Percentiles rank a stretch among this genome's conserved stretches.
phyloP scores from a whole-genome alignment of 352 stramenopile genomes.

The Phytophthora syringae region DNA sequence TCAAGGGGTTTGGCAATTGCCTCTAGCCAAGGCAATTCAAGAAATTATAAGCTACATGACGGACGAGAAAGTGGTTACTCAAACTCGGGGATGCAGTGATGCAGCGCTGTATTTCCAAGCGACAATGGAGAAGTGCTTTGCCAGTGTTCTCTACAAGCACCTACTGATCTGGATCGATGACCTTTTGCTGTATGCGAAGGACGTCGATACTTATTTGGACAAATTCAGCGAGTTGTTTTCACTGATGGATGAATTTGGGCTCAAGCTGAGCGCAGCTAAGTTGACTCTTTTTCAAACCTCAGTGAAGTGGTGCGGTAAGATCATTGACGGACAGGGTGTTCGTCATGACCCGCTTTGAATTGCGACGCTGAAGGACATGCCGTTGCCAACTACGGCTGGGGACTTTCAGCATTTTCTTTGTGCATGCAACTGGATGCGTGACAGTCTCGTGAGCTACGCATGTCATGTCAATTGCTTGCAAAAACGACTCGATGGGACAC shows the following conservation, averaged over 20 bases:
- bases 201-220: constrained; percentile 27
- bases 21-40: constrained; percentile 2
- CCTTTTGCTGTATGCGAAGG: background rate
- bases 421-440: constrained; percentile 12
- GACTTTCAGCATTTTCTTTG: constrained; percentile 15
- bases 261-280: constrained; percentile 34
- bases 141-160: background rate
- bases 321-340: constrained; percentile 9
- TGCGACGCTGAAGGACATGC: background rate
- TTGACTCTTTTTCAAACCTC: constrained; percentile 22
- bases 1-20: constrained; percentile 13
- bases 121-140: constrained; percentile 1
- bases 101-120: constrained; percentile 1
- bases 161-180: constrained; percentile 7
- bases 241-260: constrained; percentile 23
- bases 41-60: constrained; percentile 33
- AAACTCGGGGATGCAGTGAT: background rate
- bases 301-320: constrained; percentile 31
- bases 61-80: constrained; percentile 10
- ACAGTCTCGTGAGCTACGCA: constrained; percentile 5
- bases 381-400: constrained; percentile 1
- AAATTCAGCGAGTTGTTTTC: constrained; percentile 15
- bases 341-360: constrained; percentile 8
- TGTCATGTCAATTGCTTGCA: background rate
- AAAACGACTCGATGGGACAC: constrained; percentile 1